Evolutionary conservation across 2,329 filamentous ascomycete species (phyloP).

Genomic region (Blastomyces percursus): DNA sequence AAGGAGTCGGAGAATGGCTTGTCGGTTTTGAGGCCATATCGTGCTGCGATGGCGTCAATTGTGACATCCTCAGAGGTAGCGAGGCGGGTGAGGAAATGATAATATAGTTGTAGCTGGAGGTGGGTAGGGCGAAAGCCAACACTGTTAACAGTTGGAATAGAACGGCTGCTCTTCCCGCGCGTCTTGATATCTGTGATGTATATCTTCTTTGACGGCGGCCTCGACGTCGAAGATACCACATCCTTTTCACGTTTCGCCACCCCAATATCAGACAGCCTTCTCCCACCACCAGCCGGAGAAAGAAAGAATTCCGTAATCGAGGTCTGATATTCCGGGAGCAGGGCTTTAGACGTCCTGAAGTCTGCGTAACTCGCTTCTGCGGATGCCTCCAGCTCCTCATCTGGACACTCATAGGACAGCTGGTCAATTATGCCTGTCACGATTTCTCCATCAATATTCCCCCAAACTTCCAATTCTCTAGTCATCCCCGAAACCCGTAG

Average conservation of each 20-base stretch:
- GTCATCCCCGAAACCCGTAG: slow-evolving; percentile 60
- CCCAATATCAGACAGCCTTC: slow-evolving; percentile 25
- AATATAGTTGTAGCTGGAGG: slow-evolving; percentile 85
- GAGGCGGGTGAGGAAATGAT: slow-evolving; percentile 67
- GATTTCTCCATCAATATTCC: slow-evolving; percentile 65
- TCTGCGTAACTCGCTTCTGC: slow-evolving; percentile 35
- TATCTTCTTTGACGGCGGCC: slow-evolving; percentile 25
- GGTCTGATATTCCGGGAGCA: slow-evolving; percentile 35
- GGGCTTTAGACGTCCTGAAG: slow-evolving; percentile 25
- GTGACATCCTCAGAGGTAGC: slow-evolving; percentile 56
- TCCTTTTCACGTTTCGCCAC: slow-evolving; percentile 14
- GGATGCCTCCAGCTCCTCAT: slow-evolving; percentile 56
- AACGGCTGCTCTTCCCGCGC: slow-evolving; percentile 44
- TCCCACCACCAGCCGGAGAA: slow-evolving; percentile 27
- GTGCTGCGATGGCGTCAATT: slow-evolving; percentile 55
- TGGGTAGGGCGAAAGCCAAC: slow-evolving; percentile 61
- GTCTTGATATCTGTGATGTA: slow-evolving; percentile 91
- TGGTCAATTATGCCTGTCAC: slow-evolving; percentile 88
- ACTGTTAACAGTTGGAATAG: slow-evolving; percentile 48
- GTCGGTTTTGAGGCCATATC: slow-evolving; percentile 58
- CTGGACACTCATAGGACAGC: slow-evolving; percentile 65
- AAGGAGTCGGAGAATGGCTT: slow-evolving; percentile 67
- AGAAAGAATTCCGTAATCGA: slow-evolving; percentile 37
- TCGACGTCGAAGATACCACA: slow-evolving; percentile 1
- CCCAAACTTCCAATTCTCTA: slow-evolving; percentile 75